Evolutionary conservation across 495 filamentous ascomycete genomes (phyloP), one percentile per base, ranked within the genome.

Genomic region (Podospora anserina): DNA sequence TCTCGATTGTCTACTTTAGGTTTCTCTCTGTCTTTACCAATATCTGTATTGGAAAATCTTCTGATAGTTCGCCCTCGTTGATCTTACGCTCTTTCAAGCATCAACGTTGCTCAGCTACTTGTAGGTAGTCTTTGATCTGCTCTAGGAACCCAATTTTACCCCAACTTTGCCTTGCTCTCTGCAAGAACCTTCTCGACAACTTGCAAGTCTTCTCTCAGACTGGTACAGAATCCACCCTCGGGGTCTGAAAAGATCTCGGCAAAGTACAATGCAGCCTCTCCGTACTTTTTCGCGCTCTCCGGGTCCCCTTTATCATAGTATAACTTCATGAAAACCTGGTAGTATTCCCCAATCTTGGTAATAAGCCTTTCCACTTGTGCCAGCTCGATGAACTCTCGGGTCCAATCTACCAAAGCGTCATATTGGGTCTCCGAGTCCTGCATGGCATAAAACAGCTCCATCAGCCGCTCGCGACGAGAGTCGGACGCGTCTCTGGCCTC

Each of bases 261-360:
- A 5, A 74, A 72, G 49, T 61, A 30, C 49, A 78, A 62, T 3
- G 72, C 72, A 13, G 68, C 30, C 61, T 67, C 19, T 1, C 67
- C 76, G 53, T 77, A 76, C 59, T 66, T 72, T 15, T 61, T 61
- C 3, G 77, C 77, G n/a, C 64, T 54, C 1, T 64, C 53, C 4
- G 69, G 16, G 15, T 80, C 78, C 0, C 77, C 74, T 57, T 71
- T 68, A 11, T 64, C 28, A 15, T 76, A 74, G 57, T 74, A 80
- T 5, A 78, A 57, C 1, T 66, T 70, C 64, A 77, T 74, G 7
- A 76, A 75, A 3, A 71, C 66, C 26, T 72, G 71, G 61, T 78
- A 78, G 44, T 79, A 78, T 63, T 79, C 77, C 0, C 74, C 75
- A 2, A 76, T 44, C 61, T 75, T 77, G 16, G 73, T 71, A 23